Conservation (phyloP, 2,329 filamentous ascomycete species). For the Amylocarpus encephaloides region DNA sequence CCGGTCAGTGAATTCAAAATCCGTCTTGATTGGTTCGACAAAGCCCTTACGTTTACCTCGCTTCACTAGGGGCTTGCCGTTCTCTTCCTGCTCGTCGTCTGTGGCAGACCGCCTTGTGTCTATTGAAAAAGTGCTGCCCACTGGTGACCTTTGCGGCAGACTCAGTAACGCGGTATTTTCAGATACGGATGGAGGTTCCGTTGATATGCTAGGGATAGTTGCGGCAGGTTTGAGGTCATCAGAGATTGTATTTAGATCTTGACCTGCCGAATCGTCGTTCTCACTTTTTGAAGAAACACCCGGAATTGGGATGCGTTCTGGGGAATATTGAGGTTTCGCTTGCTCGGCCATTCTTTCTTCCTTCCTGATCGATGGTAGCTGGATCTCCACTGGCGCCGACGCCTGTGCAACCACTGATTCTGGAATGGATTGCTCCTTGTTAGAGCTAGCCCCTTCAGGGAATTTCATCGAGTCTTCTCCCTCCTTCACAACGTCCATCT, state of each 20-base stretch:
- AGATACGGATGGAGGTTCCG: background rate
- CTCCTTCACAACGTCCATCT: too few relatives aligned
- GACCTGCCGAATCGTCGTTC: background rate
- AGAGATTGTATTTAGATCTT: background rate
- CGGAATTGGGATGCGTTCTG: too few relatives aligned
- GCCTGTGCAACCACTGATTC: too few relatives aligned
- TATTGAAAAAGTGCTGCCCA: slow-evolving; percentile 30
- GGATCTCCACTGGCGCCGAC: too few relatives aligned
- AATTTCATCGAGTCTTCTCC: too few relatives aligned
- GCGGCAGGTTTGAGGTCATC: background rate
- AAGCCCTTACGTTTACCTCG: slow-evolving; percentile 22
- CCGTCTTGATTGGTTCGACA: slow-evolving; percentile 51
- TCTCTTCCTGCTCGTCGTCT: slow-evolving; percentile 20
- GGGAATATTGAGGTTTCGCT: too few relatives aligned
- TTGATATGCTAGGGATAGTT: slow-evolving; percentile 3
- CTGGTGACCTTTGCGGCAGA: slow-evolving; percentile 26
- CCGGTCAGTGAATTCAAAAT: slow-evolving; percentile 34
- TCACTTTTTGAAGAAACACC: too few relatives aligned
- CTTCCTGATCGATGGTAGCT: too few relatives aligned
- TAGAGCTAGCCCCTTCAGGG: too few relatives aligned
- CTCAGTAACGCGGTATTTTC: background rate
- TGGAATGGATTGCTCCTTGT: too few relatives aligned
- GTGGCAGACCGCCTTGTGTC: slow-evolving; percentile 21
- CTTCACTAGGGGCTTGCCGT: slow-evolving; percentile 13
- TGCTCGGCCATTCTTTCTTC: too few relatives aligned